These are phyloP conservation scores for Davidsoniella australis DNA, from an alignment of 2,329 filamentous ascomycete genomes.

Conservation along the genomic window DNA sequence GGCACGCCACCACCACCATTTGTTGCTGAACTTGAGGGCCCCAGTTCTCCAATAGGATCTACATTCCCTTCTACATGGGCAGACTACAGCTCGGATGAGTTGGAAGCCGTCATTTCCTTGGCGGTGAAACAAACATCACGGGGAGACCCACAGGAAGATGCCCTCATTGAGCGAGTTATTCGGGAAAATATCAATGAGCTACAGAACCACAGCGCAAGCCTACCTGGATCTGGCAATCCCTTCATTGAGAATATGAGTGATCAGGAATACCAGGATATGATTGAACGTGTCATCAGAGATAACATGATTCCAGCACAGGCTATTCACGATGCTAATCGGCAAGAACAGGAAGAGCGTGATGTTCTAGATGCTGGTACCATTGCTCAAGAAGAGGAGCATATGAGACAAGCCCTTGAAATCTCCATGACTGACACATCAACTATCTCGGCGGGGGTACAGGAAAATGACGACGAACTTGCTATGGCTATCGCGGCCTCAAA, in stretches of 20 bases:
- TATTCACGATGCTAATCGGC: background rate
- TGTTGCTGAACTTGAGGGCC: background rate
- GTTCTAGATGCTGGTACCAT: too few species aligned
- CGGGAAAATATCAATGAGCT: constrained; percentile 2
- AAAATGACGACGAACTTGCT: background rate
- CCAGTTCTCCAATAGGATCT: background rate
- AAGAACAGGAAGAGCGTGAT: background rate
- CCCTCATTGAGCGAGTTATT: constrained; percentile 5
- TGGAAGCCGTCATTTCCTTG: background rate
- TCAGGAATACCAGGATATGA: constrained; percentile 1
- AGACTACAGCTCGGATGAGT: background rate
- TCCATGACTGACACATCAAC: background rate
- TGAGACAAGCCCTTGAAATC: too few species aligned
- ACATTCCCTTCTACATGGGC: constrained; percentile 1
- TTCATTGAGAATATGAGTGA: background rate
- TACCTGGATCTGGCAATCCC: background rate
- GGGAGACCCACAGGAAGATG: constrained; percentile 2
- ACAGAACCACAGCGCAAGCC: background rate
- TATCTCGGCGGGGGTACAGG: background rate
- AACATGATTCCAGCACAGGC: background rate
- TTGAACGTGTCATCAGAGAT: constrained; percentile 1
- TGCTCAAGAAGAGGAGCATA: too few species aligned
- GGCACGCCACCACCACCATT: too few species aligned
- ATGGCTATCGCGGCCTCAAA: background rate
- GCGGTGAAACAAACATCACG: background rate